Conservation (phyloP, 2,329 filamentous ascomycete genomes). For the Cryphonectria naterciae region DNA sequence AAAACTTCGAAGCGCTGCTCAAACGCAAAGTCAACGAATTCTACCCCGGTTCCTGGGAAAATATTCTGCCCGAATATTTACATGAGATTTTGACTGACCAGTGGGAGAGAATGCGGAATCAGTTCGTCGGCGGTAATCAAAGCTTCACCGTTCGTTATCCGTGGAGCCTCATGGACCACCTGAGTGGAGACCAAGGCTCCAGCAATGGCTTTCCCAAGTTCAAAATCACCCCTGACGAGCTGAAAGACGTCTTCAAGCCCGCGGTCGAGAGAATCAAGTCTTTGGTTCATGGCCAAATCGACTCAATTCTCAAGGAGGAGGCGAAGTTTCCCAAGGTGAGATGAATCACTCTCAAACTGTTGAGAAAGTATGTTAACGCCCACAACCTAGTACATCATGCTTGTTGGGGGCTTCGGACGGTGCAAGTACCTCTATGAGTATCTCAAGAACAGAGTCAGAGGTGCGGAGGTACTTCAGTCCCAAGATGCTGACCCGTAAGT, state of each 20-base stretch:
- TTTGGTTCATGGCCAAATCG: slow-evolving; percentile 36
- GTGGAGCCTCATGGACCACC: not conserved
- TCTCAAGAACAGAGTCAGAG: slow-evolving; percentile 18
- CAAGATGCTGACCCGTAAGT: slow-evolving; percentile 41
- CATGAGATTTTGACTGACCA: slow-evolving; percentile 13
- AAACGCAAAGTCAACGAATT: slow-evolving; percentile 28
- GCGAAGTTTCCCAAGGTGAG: slow-evolving; percentile 35
- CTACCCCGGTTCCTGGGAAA: slow-evolving; percentile 20
- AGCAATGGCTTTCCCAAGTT: not conserved
- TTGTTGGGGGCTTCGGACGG: slow-evolving; percentile 46
- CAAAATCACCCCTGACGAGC: slow-evolving; percentile 29
- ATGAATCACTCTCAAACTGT: not conserved
- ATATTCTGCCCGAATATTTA: not conserved
- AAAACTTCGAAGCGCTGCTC: slow-evolving; percentile 40
- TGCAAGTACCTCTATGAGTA: slow-evolving; percentile 36
- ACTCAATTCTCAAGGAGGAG: slow-evolving; percentile 29
- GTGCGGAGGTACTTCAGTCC: slow-evolving; percentile 38
- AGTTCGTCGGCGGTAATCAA: slow-evolving; percentile 28
- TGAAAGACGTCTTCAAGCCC: slow-evolving; percentile 34
- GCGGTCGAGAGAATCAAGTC: slow-evolving; percentile 31
- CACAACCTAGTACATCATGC: slow-evolving; percentile 40
- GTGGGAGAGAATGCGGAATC: slow-evolving; percentile 37
- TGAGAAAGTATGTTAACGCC: not conserved
- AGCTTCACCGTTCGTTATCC: slow-evolving; percentile 26
- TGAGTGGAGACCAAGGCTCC: not conserved